Conservation (phyloP, 2,329 filamentous ascomycete genomes). For the Alternaria ventricosa region DNA sequence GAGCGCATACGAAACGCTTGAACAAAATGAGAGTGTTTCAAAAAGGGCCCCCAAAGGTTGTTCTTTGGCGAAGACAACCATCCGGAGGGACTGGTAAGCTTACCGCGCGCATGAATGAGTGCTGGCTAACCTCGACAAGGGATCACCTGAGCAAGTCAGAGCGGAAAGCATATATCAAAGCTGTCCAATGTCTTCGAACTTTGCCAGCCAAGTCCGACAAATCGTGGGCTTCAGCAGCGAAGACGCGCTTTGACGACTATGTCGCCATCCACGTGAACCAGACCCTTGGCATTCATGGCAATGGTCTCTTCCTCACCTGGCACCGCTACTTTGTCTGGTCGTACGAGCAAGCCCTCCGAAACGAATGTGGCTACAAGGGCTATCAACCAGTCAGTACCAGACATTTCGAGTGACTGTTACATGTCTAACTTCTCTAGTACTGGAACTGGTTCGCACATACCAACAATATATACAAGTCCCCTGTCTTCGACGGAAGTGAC, state of each 20-base stretch:
- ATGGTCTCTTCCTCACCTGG: conserved; percentile 5
- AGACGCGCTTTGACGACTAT: conserved; percentile 8
- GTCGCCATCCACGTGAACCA: conserved; percentile 10
- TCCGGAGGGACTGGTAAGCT: background rate
- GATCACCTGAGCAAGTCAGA: conserved; percentile 1
- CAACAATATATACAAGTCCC: conserved; percentile 1
- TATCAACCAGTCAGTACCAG: conserved; percentile 6
- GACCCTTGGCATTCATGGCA: conserved; percentile 1
- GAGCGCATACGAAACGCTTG: background rate
- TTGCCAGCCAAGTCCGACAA: conserved; percentile 3
- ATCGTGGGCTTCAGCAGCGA: conserved; percentile 5
- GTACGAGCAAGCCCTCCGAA: conserved; percentile 6
- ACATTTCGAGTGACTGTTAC: background rate
- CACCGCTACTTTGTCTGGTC: conserved; percentile 8
- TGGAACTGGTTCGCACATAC: conserved; percentile 8
- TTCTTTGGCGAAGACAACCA: background rate
- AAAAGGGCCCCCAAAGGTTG: background rate
- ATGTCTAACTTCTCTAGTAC: background rate
- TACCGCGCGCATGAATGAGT: background rate
- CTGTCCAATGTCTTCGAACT: conserved; percentile 4
- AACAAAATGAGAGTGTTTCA: background rate
- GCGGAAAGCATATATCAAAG: background rate
- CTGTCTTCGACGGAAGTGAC: conserved; percentile 3
- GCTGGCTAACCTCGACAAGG: background rate
- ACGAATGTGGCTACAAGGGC: conserved; percentile 8